Evolutionary conservation across 345 rosid species (phyloP), one percentile per base, ranked within the genome.

Genomic region (Gossypium thurberi): DNA sequence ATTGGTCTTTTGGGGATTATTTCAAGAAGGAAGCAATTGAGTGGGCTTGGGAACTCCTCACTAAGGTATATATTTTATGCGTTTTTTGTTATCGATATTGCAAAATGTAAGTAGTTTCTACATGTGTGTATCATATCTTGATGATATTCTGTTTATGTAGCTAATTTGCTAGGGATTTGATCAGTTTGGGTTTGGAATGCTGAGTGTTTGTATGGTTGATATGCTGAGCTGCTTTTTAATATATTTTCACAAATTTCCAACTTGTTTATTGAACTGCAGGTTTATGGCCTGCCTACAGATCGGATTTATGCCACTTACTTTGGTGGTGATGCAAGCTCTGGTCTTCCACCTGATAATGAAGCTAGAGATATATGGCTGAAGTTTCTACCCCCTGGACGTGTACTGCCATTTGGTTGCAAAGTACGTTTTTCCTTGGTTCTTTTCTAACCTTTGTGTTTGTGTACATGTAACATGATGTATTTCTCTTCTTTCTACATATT

Each of bases 1-100:
- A 92, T 78, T 95, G 99, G 99, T 95, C 99, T 1, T 95, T 95
- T 75, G 99, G 99, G 51, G 97, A 92, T 79, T 95, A 95, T 83
- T 95, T 92, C 76, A 95, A 95, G 90, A 79, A 80, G 57, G 98
- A 95, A 72, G 99, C 99, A 3, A 95, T 95, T 59, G 94, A 81
- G 69, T 95, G 98, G 99, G 99, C 96, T 64, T 95, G 98, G 97
- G 99, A 95, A 80, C 91, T 95, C 65, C 86, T 95, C 42, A 92
- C 96, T 2, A 78, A 84, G 94, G 98, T 87, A 58, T 40, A 46
- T n/a, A 57, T 14, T 6, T 60, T n/a, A 25, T n/a, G 21, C 44
- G n/a, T 72, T 14, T 72, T 60, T 44, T 72, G 17, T 60, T 59
- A 1, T 47, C 17, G 21, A 10, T 43, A 9, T 25, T 67, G 33